Evolutionary conservation across 2,329 filamentous ascomycete genomes (phyloP), one percentile per base, ranked within the genome.

Genomic region (Fusarium euwallaceae): DNA sequence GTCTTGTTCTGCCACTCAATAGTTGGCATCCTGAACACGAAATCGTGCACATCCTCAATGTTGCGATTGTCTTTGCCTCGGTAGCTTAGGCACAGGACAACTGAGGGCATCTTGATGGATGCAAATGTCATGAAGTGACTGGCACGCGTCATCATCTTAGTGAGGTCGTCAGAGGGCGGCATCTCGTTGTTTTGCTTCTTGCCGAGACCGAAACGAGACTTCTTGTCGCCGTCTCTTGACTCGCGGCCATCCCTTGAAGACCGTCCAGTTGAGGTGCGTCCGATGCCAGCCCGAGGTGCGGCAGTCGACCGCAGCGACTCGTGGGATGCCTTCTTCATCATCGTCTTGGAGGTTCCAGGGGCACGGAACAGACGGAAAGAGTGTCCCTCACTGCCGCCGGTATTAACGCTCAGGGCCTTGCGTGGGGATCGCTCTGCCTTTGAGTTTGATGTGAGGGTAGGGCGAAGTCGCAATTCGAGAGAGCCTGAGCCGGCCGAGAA

Each of bases 1-100:
- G 95, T 98, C 87, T 99, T 99, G 88, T 99, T 99, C 73, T 95
- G 92, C 85, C 98, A 98, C 82, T 99, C 97, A 56, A 99, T 92
- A 3, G 94, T 93, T 4, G 97, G 97, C 84, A 99, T 91, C 37
- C 95, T 92, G 89, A 99, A 99, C 59, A 99, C 97, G 77, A 99
- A 97, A 80, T 98, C 93, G 83, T 99, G 96, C 17, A 99, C 93
- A 82, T 99, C 97, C 84, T 98, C 95, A 67, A 99, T 89, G 79
- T 98, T 99, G 80, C 95, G 94, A 75, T 97, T 94, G 53, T 95
- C 95, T 82, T 95, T 97, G 80, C 97, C 97, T 83, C 98, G 98
- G 88, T 98, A 98, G 80, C 94, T 97, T 32, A 99, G 88, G 81
- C 97, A 99, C 37, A 99, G 90, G 3, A 98, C 95, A 77, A 99